Base-by-base conservation (phyloP, 73 alveolate genomes). In the Paramecium sexaurelia region DNA sequence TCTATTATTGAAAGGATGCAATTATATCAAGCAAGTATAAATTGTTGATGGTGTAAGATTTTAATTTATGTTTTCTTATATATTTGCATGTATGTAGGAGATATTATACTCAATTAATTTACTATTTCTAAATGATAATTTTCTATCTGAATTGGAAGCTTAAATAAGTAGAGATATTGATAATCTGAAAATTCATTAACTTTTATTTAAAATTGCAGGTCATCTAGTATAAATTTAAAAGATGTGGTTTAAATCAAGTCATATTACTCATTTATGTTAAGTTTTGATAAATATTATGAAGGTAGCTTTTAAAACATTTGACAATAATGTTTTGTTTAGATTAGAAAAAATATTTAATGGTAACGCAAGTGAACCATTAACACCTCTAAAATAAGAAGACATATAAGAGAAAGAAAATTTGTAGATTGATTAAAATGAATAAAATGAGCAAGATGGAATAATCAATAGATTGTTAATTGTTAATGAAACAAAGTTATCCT, bases 1-100 rank as follows among this genome's bases (percentile, higher is more conserved):
- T 41, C 27, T 78, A 20, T 15, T 36, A n/a, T 19, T 45, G 17
- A 78, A 78, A 17, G 90, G 55, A 11, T 39, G 39, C 6, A 39
- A 39, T 39, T 78, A 78, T n/a, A 78, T 78, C 17, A 78, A 78
- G n/a, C 19, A 78, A 41, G 73, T 78, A 11, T 24, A 78, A 61
- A 78, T 78, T 36, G 47, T 29, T 32, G 90, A 78, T 78, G 90
- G 90, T 41, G 73, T 78, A n/a, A 78, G 90, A 26, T 78, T 78
- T 78, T 78, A 78, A 8, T 78, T 41, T 17, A 41, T 78, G 27
- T 78, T 78, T 15, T 78, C 90, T 7, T 78, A 78, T 24, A 78
- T 78, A 3, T 78, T 78, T 40, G 90, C 90, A n/a, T 78, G 90
- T 20, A 41, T 78, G 73, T n/a, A 78, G 17, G 90, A 78, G 10